Percentiles rank a stretch among this genome's conserved stretches.
These are phyloP conservation scores for Botrytis aclada DNA, from an alignment of 2,329 filamentous ascomycete genomes.

Conservation along the genomic window DNA sequence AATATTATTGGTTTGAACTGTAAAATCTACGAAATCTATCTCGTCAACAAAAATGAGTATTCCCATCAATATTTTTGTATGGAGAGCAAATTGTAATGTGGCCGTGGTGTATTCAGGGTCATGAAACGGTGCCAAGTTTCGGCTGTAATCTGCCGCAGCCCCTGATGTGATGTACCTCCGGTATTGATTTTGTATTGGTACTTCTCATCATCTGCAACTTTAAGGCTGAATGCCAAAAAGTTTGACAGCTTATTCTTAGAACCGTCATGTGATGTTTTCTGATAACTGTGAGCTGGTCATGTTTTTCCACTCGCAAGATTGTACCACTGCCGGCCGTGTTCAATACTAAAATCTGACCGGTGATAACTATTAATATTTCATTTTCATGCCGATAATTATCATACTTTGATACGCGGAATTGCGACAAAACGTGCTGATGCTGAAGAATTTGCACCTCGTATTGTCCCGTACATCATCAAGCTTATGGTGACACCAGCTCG, in stretches of 20 bases:
- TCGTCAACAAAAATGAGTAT: not conserved
- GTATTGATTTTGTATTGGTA: not conserved
- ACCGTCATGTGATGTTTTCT: not conserved
- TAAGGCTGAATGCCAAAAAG: not conserved
- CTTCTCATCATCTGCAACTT: not conserved
- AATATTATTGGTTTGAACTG: not conserved
- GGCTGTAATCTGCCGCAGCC: not conserved
- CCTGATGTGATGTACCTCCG: not conserved
- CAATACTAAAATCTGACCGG: not conserved
- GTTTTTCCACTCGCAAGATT: not conserved
- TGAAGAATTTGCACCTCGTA: constrained; percentile 13
- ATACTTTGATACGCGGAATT: constrained; percentile 9
- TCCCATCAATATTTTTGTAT: not conserved
- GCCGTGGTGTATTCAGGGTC: not conserved
- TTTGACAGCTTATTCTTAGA: not conserved
- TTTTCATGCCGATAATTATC: not conserved
- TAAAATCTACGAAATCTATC: too few species aligned
- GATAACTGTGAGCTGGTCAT: not conserved
- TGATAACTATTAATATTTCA: not conserved
- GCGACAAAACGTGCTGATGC: not conserved
- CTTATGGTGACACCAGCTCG: constrained; percentile 6
- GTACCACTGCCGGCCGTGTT: not conserved
- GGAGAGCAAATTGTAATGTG: not conserved
- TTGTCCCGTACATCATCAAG: constrained; percentile 10
- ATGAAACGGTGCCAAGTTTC: not conserved